Conservation (phyloP, 164 flowering plant genomes). For the Cinnamomum chago region DNA sequence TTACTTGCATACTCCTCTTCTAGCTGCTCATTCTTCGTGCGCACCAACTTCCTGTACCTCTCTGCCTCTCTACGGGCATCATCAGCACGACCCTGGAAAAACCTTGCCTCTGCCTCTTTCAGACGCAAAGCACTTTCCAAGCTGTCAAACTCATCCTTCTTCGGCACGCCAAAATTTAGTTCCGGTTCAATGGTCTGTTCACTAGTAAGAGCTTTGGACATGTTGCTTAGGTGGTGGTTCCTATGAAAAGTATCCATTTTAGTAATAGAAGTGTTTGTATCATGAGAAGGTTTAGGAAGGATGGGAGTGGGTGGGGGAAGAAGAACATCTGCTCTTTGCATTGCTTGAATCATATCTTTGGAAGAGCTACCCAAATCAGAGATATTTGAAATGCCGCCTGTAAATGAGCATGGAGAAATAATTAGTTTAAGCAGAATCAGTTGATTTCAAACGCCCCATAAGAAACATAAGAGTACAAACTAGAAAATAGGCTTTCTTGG, state of each 20-base stretch:
- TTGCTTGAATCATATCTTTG: conserved; percentile 41
- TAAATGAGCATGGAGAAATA: background rate
- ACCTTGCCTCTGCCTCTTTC: conserved; percentile 83
- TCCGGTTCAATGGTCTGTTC: conserved; percentile 32
- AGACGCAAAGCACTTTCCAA: conserved; percentile 73
- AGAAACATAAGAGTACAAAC: background rate
- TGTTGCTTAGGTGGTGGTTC: conserved; percentile 23
- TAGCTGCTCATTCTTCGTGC: conserved; percentile 48
- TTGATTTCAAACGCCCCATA: background rate
- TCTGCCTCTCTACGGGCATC: conserved; percentile 88
- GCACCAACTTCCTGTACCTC: conserved; percentile 42
- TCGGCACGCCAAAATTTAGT: conserved; percentile 34
- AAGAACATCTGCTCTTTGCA: conserved; percentile 18
- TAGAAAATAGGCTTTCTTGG: background rate
- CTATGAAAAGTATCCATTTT: conserved; percentile 23
- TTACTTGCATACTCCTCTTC: conserved; percentile 78
- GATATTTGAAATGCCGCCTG: conserved; percentile 42
- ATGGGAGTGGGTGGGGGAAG: conserved; percentile 27
- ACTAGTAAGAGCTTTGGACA: conserved; percentile 25
- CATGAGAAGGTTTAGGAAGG: conserved; percentile 35
- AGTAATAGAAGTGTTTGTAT: conserved; percentile 27
- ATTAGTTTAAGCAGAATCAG: background rate
- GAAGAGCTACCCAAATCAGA: conserved; percentile 29
- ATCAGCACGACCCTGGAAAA: conserved; percentile 90
- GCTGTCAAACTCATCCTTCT: conserved; percentile 61